These are phyloP conservation scores for Podila minutissima DNA, from an alignment of 192 early-diverging fungal genomes.

Conservation along the genomic window DNA sequence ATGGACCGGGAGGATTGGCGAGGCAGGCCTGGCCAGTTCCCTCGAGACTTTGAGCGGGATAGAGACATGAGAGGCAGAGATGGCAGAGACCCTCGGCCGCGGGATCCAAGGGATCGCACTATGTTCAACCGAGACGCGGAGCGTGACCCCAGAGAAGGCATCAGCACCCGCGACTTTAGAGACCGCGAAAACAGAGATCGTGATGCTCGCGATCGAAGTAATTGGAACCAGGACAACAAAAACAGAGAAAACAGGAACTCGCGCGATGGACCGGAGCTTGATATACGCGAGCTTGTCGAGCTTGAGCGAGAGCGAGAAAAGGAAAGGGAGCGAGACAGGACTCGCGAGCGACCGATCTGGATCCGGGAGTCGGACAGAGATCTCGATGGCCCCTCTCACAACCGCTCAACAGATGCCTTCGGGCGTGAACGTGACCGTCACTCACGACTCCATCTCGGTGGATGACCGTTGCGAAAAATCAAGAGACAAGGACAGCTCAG, in stretches of 20 bases:
- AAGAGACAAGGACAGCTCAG: neutral
- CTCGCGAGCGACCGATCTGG: conserved; percentile 39
- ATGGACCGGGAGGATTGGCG: conserved; percentile 45
- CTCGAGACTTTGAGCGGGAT: conserved; percentile 40
- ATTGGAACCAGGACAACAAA: conserved; percentile 17
- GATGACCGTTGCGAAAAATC: neutral
- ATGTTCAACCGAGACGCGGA: neutral
- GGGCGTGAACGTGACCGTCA: conserved; percentile 36
- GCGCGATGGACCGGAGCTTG: conserved; percentile 31
- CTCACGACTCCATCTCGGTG: neutral
- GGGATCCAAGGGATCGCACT: neutral
- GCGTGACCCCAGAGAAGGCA: conserved; percentile 38
- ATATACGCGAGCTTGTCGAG: conserved; percentile 41
- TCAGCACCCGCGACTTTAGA: conserved; percentile 34
- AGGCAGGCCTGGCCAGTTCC: conserved; percentile 19
- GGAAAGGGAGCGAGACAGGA: conserved; percentile 21
- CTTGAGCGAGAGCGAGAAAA: conserved; percentile 37
- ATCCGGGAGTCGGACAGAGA: conserved; percentile 35
- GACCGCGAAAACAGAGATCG: conserved; percentile 34
- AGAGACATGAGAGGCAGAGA: conserved; percentile 21
- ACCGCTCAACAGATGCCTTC: neutral
- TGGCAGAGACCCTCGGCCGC: conserved; percentile 2
- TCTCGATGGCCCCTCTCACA: conserved; percentile 12
- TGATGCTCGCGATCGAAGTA: conserved; percentile 28
- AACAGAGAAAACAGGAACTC: conserved; percentile 11